phyloP scores from a whole-genome alignment of 768 basidiomycete genomes.

The Leccinum subtestaceum region DNA sequence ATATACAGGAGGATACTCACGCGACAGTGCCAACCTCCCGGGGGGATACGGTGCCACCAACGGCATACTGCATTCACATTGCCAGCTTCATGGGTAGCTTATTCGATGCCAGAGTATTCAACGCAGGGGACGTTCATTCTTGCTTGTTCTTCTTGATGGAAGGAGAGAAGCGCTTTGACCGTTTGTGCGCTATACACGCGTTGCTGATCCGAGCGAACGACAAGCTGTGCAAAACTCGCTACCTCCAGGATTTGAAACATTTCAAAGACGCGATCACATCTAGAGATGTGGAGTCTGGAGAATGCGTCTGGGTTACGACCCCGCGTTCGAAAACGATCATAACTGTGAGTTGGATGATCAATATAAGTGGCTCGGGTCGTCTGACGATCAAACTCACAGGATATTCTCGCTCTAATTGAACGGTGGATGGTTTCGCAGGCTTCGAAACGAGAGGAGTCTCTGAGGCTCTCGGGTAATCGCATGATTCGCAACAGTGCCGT shows the following conservation, averaged over 20 bases:
- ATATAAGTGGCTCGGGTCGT: neutral
- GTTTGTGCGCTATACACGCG: constrained; percentile 36
- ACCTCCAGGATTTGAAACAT: constrained; percentile 12
- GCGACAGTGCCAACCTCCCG: neutral
- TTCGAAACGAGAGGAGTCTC: constrained; percentile 16
- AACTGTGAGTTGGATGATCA: constrained; percentile 12
- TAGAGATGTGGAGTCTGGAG: constrained; percentile 11
- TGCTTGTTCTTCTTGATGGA: constrained; percentile 28
- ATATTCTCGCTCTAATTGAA: constrained; percentile 28
- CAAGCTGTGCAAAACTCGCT: constrained; percentile 30
- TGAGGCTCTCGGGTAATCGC: neutral
- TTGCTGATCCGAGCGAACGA: constrained; percentile 32
- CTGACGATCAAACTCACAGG: constrained; percentile 17
- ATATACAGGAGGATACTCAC: constrained; percentile 17
- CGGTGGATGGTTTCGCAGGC: constrained; percentile 24
- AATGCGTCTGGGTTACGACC: constrained; percentile 22
- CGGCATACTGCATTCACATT: constrained; percentile 25
- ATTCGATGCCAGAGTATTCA: constrained; percentile 24
- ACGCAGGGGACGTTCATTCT: constrained; percentile 27
- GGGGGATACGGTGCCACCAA: constrained; percentile 4
- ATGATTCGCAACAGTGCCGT: constrained; percentile 15
- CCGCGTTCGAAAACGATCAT: constrained; percentile 17
- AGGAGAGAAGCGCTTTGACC: constrained; percentile 23
- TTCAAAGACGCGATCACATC: constrained; percentile 20
- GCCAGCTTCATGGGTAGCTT: constrained; percentile 34